A percentile compares a stretch with the other conserved stretches of the same genome.
Conservation (phyloP, 768 basidiomycete genomes). For the Phanerochaete sordida region DNA sequence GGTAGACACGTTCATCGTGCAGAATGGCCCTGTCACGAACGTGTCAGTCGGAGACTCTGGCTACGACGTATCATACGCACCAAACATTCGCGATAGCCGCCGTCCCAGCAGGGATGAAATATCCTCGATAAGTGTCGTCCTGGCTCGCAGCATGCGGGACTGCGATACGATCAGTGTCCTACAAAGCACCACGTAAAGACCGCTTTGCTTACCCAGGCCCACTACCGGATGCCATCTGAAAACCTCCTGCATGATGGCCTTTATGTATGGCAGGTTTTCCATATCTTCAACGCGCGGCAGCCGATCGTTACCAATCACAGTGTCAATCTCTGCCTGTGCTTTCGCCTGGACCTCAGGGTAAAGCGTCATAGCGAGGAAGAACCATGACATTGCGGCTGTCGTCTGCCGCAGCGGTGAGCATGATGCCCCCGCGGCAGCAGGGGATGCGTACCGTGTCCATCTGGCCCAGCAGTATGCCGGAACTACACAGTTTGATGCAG, state of each 20-base stretch:
- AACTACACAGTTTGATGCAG: neutral
- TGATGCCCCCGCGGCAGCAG: neutral
- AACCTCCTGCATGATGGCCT: slow-evolving; percentile 29
- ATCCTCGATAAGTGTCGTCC: slow-evolving; percentile 12
- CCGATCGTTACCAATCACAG: slow-evolving; percentile 21
- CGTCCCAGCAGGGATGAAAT: slow-evolving; percentile 11
- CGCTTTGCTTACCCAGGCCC: neutral
- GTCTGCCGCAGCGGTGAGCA: neutral
- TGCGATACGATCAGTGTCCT: neutral
- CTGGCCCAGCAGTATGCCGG: neutral
- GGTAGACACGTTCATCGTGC: neutral
- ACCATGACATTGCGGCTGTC: slow-evolving; percentile 2
- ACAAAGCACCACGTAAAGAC: neutral
- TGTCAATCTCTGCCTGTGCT: slow-evolving; percentile 28
- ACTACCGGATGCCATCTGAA: slow-evolving; percentile 25
- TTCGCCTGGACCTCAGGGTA: slow-evolving; percentile 22
- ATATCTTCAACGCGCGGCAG: slow-evolving; percentile 22
- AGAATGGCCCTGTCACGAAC: neutral
- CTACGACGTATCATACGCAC: too few relatives aligned
- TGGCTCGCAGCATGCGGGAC: slow-evolving; percentile 8
- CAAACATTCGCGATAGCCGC: slow-evolving; percentile 1
- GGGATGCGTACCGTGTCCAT: neutral
- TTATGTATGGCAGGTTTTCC: slow-evolving; percentile 22
- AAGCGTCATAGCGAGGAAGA: slow-evolving; percentile 25
- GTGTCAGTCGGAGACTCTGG: too few relatives aligned